Percentiles rank a stretch among this genome's conserved stretches.
Conservation (phyloP, 257 asterid genomes). For the Paraleonurus japonicus region DNA sequence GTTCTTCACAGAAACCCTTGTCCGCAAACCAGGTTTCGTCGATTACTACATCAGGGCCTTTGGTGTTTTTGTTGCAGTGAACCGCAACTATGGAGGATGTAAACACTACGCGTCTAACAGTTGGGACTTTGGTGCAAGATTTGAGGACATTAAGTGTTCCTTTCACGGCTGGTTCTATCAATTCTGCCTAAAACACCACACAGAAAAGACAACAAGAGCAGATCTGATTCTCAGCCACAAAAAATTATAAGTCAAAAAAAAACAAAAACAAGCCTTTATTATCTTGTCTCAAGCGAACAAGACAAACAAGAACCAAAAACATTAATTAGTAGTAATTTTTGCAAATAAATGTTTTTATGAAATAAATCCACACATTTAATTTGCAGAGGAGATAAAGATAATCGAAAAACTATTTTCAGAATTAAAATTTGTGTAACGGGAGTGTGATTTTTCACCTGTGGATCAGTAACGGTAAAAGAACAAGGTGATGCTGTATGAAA, state of each 20-base stretch:
- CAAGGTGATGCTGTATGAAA: constrained; percentile 61
- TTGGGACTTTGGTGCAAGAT: constrained; percentile 37
- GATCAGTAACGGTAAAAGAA: background rate
- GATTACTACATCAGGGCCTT: constrained; percentile 32
- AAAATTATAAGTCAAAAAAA: too few species aligned
- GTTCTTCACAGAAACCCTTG: constrained; percentile 35
- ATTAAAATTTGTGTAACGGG: too few species aligned
- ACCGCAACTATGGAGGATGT: constrained; percentile 45
- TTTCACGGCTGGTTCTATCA: constrained; percentile 25
- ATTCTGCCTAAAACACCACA: constrained; percentile 29
- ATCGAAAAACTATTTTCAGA: too few species aligned
- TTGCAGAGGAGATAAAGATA: too few species aligned
- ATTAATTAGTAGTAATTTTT: too few species aligned
- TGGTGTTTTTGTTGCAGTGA: constrained; percentile 5
- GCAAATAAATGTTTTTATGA: too few species aligned
- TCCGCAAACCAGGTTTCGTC: constrained; percentile 59
- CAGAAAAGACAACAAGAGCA: background rate
- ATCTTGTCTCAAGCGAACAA: too few species aligned
- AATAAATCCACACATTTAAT: too few species aligned
- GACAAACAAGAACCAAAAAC: too few species aligned
- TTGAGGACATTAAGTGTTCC: constrained; percentile 42
- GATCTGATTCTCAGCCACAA: background rate
- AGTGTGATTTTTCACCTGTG: too few species aligned
- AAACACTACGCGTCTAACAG: constrained; percentile 42
- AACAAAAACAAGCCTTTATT: too few species aligned